Percentiles rank a stretch among this genome's conserved stretches.
Evolutionary conservation across 2,329 filamentous ascomycete genomes (phyloP).

Genomic region (Trichoderma arundinaceum): DNA sequence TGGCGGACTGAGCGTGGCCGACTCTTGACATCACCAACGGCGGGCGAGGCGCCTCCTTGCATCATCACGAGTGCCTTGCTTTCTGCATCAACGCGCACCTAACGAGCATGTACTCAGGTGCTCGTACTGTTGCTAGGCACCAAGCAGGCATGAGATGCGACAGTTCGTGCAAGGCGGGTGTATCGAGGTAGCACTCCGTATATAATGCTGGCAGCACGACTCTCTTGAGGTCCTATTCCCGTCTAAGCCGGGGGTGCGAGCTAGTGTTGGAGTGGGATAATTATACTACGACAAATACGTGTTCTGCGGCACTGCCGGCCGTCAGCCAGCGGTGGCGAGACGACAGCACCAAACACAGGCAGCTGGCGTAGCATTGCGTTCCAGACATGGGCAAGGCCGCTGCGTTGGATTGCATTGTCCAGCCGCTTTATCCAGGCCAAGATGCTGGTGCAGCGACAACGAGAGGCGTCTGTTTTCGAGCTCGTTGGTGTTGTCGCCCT

Average conservation of each 20-base stretch:
- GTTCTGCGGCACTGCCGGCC: slow-evolving; percentile 25
- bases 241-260: neutral
- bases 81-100: neutral
- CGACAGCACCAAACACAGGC: slow-evolving; percentile 6
- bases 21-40: neutral
- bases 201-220: too few species aligned
- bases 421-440: slow-evolving; percentile 24
- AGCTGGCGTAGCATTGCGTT: slow-evolving; percentile 17
- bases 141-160: neutral
- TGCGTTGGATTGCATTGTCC: slow-evolving; percentile 12
- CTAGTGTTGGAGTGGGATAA: slow-evolving; percentile 6
- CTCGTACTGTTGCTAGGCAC: neutral
- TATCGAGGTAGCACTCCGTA: neutral
- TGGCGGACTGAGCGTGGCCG: neutral
- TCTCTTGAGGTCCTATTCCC: neutral
- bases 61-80: neutral
- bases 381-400: slow-evolving; percentile 23
- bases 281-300: neutral
- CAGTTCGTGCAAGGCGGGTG: slow-evolving; percentile 14
- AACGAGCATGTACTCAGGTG: neutral
- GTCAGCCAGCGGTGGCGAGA: slow-evolving; percentile 29
- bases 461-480: slow-evolving; percentile 19
- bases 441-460: slow-evolving; percentile 14
- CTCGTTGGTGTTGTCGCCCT: too few species aligned
- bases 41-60: slow-evolving; percentile 10